These are phyloP conservation scores for Aspergillus fructus DNA, from an alignment of 2,329 filamentous ascomycete species.

Conservation along the genomic window DNA sequence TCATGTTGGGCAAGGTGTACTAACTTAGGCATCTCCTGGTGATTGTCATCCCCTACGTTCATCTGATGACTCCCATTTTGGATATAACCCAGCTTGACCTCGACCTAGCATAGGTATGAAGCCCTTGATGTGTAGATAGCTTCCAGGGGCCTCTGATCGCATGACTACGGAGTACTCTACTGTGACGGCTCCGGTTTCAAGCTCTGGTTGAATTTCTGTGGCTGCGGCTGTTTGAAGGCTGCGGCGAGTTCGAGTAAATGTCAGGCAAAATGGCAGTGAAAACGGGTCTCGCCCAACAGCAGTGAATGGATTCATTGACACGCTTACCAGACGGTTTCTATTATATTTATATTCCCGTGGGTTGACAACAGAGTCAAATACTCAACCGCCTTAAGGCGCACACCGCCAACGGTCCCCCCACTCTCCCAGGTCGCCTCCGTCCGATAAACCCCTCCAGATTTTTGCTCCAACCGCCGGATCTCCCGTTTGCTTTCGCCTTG, in stretches of 20 bases:
- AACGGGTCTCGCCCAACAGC: not conserved
- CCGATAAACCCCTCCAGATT: slow-evolving; percentile 27
- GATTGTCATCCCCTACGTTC: slow-evolving; percentile 4
- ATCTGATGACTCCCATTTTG: slow-evolving; percentile 10
- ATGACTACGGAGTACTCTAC: too few species aligned
- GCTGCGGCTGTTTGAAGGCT: not conserved
- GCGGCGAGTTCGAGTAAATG: not conserved
- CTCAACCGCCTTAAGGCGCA: not conserved
- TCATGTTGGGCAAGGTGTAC: slow-evolving; percentile 1
- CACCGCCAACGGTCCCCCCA: slow-evolving; percentile 14
- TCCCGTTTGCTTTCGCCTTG: slow-evolving; percentile 3
- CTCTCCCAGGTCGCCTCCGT: slow-evolving; percentile 12
- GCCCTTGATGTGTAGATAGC: not conserved
- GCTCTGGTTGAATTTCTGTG: not conserved
- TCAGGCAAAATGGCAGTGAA: not conserved
- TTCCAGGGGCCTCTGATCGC: not conserved
- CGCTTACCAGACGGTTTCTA: not conserved
- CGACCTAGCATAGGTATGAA: not conserved
- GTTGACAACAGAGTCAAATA: not conserved
- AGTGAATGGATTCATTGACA: not conserved
- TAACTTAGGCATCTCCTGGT: not conserved
- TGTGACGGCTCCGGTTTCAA: too few species aligned
- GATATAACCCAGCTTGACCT: not conserved
- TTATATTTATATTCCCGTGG: not conserved
- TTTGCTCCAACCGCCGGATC: slow-evolving; percentile 10